Evolutionary conservation across 257 asterid genomes (phyloP).

Genomic region (Catharanthus roseus): DNA sequence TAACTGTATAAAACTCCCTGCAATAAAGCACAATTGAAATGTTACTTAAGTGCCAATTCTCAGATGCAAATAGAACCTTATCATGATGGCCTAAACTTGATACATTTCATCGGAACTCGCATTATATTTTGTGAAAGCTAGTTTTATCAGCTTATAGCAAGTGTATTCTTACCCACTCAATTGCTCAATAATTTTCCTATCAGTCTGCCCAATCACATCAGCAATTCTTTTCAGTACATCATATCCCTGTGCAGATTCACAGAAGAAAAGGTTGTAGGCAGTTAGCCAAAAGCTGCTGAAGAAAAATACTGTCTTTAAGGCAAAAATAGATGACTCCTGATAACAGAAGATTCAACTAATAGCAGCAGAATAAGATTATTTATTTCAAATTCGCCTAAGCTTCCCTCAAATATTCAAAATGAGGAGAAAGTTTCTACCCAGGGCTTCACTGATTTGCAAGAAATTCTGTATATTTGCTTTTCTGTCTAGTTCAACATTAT

Average conservation of each 20-base stretch:
- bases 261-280: neutral
- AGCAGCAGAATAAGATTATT: neutral
- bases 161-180: conserved; percentile 60
- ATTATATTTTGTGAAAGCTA: neutral
- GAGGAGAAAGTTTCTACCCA: neutral
- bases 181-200: conserved; percentile 59
- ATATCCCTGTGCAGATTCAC: conserved; percentile 57
- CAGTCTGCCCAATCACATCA: conserved; percentile 60
- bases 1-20: conserved; percentile 91
- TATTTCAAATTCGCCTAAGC: neutral
- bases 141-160: neutral
- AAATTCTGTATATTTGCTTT: too few species aligned
- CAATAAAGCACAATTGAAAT: conserved; percentile 7
- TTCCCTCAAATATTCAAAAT: neutral
- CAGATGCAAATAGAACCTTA: neutral
- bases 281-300: neutral
- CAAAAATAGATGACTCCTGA: neutral
- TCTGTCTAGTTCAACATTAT: too few species aligned
- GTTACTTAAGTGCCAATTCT: neutral
- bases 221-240: conserved; percentile 81
- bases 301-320: neutral
- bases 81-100: conserved; percentile 1
- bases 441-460: neutral
- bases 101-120: neutral
- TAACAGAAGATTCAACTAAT: neutral